phyloP scores from a whole-genome alignment of 257 asterid genomes.

The Rauvolfia tetraphylla region DNA sequence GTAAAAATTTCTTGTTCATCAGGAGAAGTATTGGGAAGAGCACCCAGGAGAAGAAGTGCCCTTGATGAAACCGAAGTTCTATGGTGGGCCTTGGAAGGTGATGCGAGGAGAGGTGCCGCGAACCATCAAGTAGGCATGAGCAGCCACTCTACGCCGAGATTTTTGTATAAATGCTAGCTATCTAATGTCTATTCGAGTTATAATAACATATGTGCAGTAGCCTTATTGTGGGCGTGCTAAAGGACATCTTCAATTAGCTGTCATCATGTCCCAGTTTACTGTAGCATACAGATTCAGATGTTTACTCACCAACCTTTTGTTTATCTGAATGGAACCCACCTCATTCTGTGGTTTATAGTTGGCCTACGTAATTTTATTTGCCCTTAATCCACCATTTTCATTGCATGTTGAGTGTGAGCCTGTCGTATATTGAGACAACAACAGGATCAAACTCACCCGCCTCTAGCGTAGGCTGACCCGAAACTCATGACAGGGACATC shows the following conservation, averaged over 20 bases:
- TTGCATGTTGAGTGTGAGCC: neutral
- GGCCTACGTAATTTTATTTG: neutral
- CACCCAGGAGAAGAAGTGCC: constrained; percentile 90
- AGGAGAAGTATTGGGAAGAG: constrained; percentile 92
- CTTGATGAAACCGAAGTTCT: constrained; percentile 81
- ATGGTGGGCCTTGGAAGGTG: constrained; percentile 90
- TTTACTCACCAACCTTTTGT: neutral
- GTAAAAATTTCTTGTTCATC: neutral
- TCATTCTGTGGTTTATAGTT: neutral
- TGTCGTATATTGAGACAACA: neutral
- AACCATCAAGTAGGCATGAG: constrained; percentile 27
- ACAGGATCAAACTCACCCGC: too few relatives aligned
- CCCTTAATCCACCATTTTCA: neutral
- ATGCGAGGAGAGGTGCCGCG: constrained; percentile 77
- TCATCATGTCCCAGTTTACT: neutral
- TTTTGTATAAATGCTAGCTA: neutral
- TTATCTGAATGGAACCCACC: neutral
- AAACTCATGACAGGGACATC: neutral
- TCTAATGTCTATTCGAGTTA: neutral
- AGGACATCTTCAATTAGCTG: neutral
- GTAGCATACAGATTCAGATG: neutral
- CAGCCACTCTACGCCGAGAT: constrained; percentile 4
- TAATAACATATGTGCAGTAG: neutral
- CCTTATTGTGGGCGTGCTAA: neutral
- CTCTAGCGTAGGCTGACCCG: neutral